Evolutionary conservation across 768 basidiomycete species (phyloP), one percentile per base, ranked within the genome.

Genomic region (Calocera cornea): DNA sequence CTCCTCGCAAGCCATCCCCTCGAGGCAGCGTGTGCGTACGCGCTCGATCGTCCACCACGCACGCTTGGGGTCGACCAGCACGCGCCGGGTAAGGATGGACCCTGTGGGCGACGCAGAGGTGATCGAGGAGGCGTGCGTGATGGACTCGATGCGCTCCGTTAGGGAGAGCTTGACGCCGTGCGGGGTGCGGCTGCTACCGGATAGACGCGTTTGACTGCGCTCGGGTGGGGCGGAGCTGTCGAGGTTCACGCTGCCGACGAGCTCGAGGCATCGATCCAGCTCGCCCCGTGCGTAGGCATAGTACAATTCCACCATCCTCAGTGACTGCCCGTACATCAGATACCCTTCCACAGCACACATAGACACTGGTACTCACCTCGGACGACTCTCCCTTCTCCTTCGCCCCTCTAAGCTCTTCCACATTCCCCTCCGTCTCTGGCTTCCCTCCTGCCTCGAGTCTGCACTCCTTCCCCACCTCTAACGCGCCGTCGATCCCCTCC

Each of bases 391-490:
- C 24, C 54, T 60, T 60, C 31, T 60, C 38, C n/a, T 72, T 65
- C 67, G 68, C 40, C 17, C 60, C 71, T 34, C 70, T 70, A 1
- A 92, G 76, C 14, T 73, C 74, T 19, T 84, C 81, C 67, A 88
- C 88, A 22, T 83, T 82, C 14, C 71, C 76, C 16, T 72, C 72
- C 0, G 82, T 86, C 71, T 91, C 89, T 49, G 85, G 83, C 8
- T 82, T 74, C 41, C 82, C 77, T 70, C 86, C 85, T 70, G 82
- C 78, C 3, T 77, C 76, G 65, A 88, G 76, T 66, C 82, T 74
- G 74, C 84, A 86, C 71, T 90, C 90, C 29, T 80, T 77, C 19
- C 76, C 83, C n/a, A 86, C 73, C 17, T 76, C 79, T 66, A 86
- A 73, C 47, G 76, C 72, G 49, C 76, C 76, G 70, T 78, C 77